phyloP scores from a whole-genome alignment of 148 eudicot species.

The Silene conica region DNA sequence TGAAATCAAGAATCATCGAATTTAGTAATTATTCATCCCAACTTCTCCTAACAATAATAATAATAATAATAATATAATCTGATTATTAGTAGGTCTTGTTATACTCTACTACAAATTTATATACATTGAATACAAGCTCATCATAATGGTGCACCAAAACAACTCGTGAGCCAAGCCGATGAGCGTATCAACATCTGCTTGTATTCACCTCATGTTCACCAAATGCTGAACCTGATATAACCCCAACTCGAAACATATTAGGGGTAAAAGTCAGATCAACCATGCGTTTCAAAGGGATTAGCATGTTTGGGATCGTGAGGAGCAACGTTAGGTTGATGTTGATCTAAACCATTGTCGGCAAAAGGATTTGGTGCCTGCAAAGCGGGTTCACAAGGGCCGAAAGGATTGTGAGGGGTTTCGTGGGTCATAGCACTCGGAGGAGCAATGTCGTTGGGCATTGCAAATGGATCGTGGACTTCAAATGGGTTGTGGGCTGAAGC shows the following conservation, averaged over 20 bases:
- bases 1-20: conserved; percentile 17
- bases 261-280: neutral
- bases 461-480: conserved; percentile 78
- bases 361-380: neutral
- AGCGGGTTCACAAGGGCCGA: neutral
- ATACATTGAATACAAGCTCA: too few relatives aligned
- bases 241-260: neutral
- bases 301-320: neutral
- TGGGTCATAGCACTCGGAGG: conserved; percentile 31
- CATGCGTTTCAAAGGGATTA: neutral
- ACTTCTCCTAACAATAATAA: too few relatives aligned
- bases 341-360: neutral
- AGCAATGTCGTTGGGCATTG: conserved; percentile 48
- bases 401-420: neutral
- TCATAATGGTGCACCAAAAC: neutral
- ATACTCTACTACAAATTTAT: too few relatives aligned
- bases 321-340: neutral
- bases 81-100: too few relatives aligned
- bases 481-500: conserved; percentile 84
- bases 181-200: neutral
- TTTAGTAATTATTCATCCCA: conserved; percentile 7
- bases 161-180: neutral
- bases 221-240: neutral
- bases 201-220: neutral
- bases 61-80: too few relatives aligned